phyloP scores from a whole-genome alignment of 306 rosid species.

The Lagenaria siceraria region DNA sequence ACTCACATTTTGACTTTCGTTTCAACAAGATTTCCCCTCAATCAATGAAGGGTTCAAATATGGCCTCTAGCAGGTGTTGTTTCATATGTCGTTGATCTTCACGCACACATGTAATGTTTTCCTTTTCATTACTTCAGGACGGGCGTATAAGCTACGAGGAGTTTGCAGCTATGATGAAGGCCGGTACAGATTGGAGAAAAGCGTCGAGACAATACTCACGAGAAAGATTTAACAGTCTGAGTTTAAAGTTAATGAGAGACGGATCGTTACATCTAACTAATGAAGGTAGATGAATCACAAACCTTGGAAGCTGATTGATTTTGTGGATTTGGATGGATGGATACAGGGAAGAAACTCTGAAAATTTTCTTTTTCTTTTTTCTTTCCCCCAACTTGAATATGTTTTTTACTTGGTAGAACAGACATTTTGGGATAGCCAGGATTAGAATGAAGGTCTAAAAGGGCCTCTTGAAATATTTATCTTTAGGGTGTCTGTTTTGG shows the following conservation, averaged over 20 bases:
- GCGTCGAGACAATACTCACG: slow-evolving; percentile 93
- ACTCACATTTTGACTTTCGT: too few relatives aligned
- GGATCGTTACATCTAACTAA: slow-evolving; percentile 66
- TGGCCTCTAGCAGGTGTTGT: background rate
- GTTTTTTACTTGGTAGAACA: background rate
- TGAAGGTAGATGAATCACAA: slow-evolving; percentile 1
- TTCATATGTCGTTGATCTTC: background rate
- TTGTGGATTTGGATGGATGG: background rate
- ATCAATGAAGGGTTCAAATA: background rate
- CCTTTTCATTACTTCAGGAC: slow-evolving; percentile 31
- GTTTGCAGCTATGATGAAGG: slow-evolving; percentile 91
- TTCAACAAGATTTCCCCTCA: too few relatives aligned
- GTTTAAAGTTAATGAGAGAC: slow-evolving; percentile 83
- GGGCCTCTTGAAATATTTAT: background rate
- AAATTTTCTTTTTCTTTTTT: background rate
- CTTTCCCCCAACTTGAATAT: background rate
- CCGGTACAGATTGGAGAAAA: slow-evolving; percentile 98
- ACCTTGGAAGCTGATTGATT: background rate
- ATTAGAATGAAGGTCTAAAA: background rate
- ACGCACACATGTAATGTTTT: background rate
- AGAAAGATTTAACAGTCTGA: slow-evolving; percentile 91
- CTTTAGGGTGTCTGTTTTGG: background rate
- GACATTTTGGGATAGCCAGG: slow-evolving; percentile 1
- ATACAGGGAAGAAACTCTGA: slow-evolving; percentile 1
- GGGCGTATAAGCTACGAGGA: slow-evolving; percentile 81